These are phyloP conservation scores for Physcomitrellopsis africana DNA, from an alignment of 225 moss, liverwort and hornwort species.

Conservation along the genomic window DNA sequence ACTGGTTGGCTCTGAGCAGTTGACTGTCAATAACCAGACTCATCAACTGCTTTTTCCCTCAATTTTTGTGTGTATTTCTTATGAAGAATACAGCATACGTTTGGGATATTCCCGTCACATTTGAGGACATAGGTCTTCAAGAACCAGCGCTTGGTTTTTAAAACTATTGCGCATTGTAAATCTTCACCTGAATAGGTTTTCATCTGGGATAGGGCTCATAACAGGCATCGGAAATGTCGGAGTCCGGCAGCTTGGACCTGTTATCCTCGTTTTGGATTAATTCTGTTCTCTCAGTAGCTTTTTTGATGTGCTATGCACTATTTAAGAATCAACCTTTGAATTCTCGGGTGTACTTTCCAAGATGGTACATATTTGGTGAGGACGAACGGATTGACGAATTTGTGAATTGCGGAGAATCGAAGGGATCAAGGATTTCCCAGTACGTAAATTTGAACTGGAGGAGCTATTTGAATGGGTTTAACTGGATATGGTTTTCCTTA, in stretches of 20 bases:
- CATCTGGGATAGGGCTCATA: neutral
- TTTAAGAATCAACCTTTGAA: slow-evolving; percentile 88
- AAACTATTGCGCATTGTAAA: neutral
- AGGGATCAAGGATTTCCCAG: slow-evolving; percentile 35
- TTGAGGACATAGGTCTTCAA: neutral
- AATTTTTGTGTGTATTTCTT: too few species aligned
- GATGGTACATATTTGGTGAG: slow-evolving; percentile 50
- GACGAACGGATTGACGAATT: slow-evolving; percentile 32
- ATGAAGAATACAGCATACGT: too few species aligned
- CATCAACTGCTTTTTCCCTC: too few species aligned
- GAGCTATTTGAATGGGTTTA: slow-evolving; percentile 71
- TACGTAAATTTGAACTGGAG: slow-evolving; percentile 71
- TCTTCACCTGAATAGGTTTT: neutral
- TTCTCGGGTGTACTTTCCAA: slow-evolving; percentile 77
- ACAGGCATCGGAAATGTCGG: slow-evolving; percentile 29
- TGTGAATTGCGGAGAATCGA: slow-evolving; percentile 17
- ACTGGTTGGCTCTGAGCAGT: too few species aligned
- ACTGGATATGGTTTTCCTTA: slow-evolving; percentile 67
- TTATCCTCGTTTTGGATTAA: slow-evolving; percentile 56
- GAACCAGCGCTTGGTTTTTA: neutral
- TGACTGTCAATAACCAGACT: too few species aligned
- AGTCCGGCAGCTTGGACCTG: slow-evolving; percentile 33
- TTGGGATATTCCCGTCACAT: neutral
- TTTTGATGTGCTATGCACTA: slow-evolving; percentile 57
- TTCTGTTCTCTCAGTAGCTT: slow-evolving; percentile 40